Evolutionary conservation across 805 yeast genomes (phyloP).

Genomic region (Kuraishia piskuri): DNA sequence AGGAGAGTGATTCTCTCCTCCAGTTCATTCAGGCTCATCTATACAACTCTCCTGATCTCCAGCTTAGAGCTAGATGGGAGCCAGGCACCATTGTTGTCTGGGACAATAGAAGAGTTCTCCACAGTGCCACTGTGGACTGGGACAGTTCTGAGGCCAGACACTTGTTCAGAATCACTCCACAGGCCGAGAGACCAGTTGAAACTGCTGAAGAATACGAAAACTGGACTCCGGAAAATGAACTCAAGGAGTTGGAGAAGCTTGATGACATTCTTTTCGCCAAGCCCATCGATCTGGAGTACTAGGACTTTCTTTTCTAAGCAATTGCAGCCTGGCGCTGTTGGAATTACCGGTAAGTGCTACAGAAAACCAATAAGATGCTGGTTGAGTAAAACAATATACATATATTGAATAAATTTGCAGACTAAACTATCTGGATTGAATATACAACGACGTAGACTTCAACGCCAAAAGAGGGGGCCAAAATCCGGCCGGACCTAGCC

Average conservation of each 20-base stretch:
- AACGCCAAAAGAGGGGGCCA: no score
- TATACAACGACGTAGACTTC: no score
- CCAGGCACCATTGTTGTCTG: constrained; percentile 41
- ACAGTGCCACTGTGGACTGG: constrained; percentile 45
- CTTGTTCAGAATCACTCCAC: constrained; percentile 65
- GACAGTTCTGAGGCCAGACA: constrained; percentile 42
- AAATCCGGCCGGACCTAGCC: no score
- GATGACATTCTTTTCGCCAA: not conserved
- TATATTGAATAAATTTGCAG: not conserved
- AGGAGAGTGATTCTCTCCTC: constrained; percentile 58
- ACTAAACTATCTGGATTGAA: not conserved
- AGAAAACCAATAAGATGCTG: not conserved
- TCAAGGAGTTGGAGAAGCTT: not conserved
- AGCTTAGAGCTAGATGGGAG: constrained; percentile 43
- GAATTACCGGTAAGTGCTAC: not conserved
- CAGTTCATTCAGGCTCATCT: constrained; percentile 47
- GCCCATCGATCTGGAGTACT: not conserved
- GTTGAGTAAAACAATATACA: not conserved
- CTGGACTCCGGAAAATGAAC: constrained; percentile 36
- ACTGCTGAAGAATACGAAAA: constrained; percentile 20
- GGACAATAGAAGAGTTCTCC: constrained; percentile 44
- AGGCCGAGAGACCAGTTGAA: constrained; percentile 57
- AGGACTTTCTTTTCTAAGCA: not conserved
- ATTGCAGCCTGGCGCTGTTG: not conserved
- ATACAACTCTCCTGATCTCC: constrained; percentile 40